These are phyloP conservation scores for Penicillium turbatum DNA, from an alignment of 495 filamentous ascomycete genomes.

Conservation along the genomic window DNA sequence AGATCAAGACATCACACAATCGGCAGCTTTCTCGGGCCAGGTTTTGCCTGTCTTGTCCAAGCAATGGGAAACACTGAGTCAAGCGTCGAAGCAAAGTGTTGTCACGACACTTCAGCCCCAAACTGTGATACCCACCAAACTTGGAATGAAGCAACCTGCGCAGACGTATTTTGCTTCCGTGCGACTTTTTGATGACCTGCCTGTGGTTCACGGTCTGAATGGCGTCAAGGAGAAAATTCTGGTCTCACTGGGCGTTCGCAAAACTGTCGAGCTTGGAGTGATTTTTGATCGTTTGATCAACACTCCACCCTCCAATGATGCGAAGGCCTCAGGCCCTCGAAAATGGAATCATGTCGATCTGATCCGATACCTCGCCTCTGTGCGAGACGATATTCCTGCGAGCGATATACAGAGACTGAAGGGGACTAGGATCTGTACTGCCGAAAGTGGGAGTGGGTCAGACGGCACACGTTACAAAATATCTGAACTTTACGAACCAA, in stretches of 20 bases:
- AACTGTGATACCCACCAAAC: conserved; percentile 83
- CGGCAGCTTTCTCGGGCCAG: conserved; percentile 68
- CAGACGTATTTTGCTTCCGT: conserved; percentile 93
- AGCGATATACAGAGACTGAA: conserved; percentile 78
- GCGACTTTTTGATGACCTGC: conserved; percentile 89
- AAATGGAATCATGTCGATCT: conserved; percentile 93
- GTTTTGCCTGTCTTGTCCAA: conserved; percentile 80
- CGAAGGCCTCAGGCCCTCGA: conserved; percentile 28
- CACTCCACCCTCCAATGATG: conserved; percentile 38
- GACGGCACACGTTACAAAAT: conserved; percentile 63
- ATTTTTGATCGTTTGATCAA: conserved; percentile 83
- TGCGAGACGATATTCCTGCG: conserved; percentile 80
- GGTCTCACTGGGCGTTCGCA: conserved; percentile 67
- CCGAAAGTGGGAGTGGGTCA: conserved; percentile 50
- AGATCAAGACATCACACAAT: conserved; percentile 62
- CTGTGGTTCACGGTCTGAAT: conserved; percentile 67
- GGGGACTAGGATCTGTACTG: conserved; percentile 72
- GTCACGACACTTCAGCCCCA: conserved; percentile 56
- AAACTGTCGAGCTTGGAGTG: conserved; percentile 86
- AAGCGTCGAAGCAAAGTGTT: conserved; percentile 60
- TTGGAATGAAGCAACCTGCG: conserved; percentile 80
- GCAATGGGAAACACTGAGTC: conserved; percentile 74
- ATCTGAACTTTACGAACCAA: conserved; percentile 82
- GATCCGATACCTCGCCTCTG: conserved; percentile 87
- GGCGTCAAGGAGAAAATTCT: conserved; percentile 88